phyloP scores from a whole-genome alignment of 2,329 filamentous ascomycete genomes.

The Gaeumannomyces tritici region DNA sequence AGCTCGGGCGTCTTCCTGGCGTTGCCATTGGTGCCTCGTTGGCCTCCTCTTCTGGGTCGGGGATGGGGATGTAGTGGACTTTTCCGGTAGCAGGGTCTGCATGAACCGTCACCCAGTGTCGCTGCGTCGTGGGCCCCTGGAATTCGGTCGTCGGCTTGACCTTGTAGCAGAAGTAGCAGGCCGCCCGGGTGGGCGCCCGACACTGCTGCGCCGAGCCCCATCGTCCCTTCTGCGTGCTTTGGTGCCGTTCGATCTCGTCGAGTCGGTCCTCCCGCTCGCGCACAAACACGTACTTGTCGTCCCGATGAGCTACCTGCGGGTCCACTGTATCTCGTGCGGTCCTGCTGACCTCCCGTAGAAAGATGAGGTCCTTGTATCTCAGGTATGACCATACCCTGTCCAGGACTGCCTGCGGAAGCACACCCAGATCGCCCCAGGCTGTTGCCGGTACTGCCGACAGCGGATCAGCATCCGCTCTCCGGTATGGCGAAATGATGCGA shows the following conservation, averaged over 20 bases:
- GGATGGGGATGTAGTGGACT: constrained; percentile 8
- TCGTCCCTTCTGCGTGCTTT: not conserved
- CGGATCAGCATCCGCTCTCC: not conserved
- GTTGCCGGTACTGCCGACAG: not conserved
- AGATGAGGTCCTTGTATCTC: constrained; percentile 1
- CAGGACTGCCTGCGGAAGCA: not conserved
- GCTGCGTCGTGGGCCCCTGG: constrained; percentile 5
- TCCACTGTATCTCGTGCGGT: not conserved
- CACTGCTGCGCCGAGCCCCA: not conserved
- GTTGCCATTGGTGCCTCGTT: not conserved
- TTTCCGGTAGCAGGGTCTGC: not conserved
- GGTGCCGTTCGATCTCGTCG: not conserved
- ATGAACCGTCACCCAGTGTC: not conserved
- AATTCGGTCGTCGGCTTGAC: constrained; percentile 8
- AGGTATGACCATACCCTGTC: not conserved
- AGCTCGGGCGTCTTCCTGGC: constrained; percentile 4
- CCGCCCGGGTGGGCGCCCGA: not conserved
- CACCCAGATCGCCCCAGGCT: not conserved
- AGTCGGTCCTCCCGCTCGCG: not conserved
- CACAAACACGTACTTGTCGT: not conserved
- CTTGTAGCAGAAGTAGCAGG: constrained; percentile 14
- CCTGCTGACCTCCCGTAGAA: constrained; percentile 3
- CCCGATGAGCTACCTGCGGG: not conserved
- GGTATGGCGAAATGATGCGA: not conserved
- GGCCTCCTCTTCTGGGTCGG: not conserved